Percentiles rank a stretch among this genome's conserved stretches.
Conservation (phyloP, 805 yeast genomes). For the Blastobotrys terrestris region DNA sequence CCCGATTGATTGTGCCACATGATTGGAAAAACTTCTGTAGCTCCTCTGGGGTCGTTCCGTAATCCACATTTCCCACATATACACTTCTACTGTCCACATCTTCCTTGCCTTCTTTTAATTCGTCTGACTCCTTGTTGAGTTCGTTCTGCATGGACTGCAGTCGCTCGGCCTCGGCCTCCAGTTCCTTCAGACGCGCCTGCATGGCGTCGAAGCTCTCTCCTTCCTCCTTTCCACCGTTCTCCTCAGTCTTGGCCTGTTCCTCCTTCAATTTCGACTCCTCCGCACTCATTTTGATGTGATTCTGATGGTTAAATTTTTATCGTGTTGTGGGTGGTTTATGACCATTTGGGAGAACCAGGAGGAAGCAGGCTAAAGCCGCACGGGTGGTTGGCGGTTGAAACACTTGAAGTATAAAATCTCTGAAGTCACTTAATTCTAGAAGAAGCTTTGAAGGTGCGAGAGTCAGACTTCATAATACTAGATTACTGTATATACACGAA, state of each 20-base stretch:
- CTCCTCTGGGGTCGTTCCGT: slow-evolving; percentile 71
- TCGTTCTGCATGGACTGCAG: slow-evolving; percentile 51
- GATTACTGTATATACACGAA: too few species aligned
- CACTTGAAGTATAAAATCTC: too few species aligned
- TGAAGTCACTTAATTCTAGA: too few species aligned
- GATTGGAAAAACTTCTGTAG: slow-evolving; percentile 65
- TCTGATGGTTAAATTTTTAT: not conserved
- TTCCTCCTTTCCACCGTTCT: slow-evolving; percentile 8
- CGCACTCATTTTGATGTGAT: not conserved
- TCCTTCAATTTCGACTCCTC: too few species aligned
- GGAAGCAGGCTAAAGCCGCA: not conserved
- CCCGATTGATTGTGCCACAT: slow-evolving; percentile 71
- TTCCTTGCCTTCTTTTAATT: slow-evolving; percentile 43
- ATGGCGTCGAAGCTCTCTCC: slow-evolving; percentile 28
- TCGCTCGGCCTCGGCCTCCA: slow-evolving; percentile 57
- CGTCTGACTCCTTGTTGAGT: slow-evolving; percentile 38
- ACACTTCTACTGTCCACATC: slow-evolving; percentile 73
- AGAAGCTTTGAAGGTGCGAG: too few species aligned
- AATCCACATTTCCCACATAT: slow-evolving; percentile 82
- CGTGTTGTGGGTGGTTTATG: not conserved
- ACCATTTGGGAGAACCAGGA: not conserved
- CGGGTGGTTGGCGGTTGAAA: not conserved
- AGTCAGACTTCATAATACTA: too few species aligned
- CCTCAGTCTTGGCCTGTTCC: not conserved
- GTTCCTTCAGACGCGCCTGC: slow-evolving; percentile 41